Base-by-base conservation (phyloP, 2,329 filamentous ascomycete genomes). In the Didymella pinodella region DNA sequence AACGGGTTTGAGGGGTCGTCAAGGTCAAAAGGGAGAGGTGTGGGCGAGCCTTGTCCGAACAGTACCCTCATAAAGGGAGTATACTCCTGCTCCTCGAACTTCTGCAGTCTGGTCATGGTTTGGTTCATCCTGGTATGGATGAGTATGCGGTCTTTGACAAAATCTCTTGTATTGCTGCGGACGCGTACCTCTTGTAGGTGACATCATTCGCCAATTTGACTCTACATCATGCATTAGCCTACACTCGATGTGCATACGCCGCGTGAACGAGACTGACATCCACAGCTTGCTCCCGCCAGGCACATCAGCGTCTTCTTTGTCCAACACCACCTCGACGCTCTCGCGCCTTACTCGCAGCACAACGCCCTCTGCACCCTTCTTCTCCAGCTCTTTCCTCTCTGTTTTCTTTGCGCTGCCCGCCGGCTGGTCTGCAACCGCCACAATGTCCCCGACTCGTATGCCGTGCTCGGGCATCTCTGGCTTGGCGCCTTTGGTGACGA, bases 391-490 rank as follows among this genome's bases (percentile, higher is more conserved):
- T 65, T 83, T 85, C 54, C 90, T 86, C 79, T 92, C 90, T 57
- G 85, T 84, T 82, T 90, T 92, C 80, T 86, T 90, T 45, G 88
- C 89, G 7, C 79, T 77, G 7, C 90, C 90, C 11, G 87, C 84
- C 0, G 90, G 88, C 81, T 93, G 90, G 76, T 92, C 90, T 45
- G 88, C 84, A 36, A 94, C 84, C 1, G 89, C 82, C 22, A 94
- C 90, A 59, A 95, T 91, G 75, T 95, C 92, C 1, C 92, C 92
- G 0, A 86, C 84, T 2, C 91, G 83, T 50, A 95, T 80, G 26
- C 90, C 90, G 80, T 94, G 91, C 73, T 92, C 89, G 1, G 89
- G 88, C 20, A 94, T 79, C 62, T 87, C 86, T 0, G 81, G 77
- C 43, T 72, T 75, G 20, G 72, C 75, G 44, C 73, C 77, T 4